Evolutionary conservation across 345 rosid genomes (phyloP).

Genomic region (Bruguiera gymnorhiza): DNA sequence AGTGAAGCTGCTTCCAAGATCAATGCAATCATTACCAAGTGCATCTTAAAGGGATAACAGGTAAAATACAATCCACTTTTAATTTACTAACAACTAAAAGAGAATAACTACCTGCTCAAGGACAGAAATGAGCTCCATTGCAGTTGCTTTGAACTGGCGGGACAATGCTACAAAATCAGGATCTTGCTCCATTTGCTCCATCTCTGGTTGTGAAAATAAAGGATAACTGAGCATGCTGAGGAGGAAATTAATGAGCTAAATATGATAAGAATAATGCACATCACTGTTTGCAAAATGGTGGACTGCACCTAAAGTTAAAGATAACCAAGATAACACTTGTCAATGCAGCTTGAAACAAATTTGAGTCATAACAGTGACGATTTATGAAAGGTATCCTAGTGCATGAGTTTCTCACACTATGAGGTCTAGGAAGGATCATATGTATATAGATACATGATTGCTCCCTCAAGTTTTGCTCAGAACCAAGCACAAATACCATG

Average conservation of each 20-base stretch:
- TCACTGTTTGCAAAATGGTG: too few species aligned
- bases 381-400: too few species aligned
- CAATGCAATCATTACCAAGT: too few species aligned
- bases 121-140: slow-evolving; percentile 92
- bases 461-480: background rate
- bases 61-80: background rate
- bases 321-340: too few species aligned
- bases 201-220: slow-evolving; percentile 45
- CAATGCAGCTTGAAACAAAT: too few species aligned
- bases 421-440: too few species aligned
- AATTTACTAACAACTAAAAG: background rate
- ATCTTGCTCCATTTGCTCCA: slow-evolving; percentile 96
- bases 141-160: slow-evolving; percentile 93
- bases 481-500: background rate
- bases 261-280: too few species aligned
- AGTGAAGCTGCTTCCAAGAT: background rate
- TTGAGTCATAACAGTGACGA: too few species aligned
- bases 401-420: too few species aligned
- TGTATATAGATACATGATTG: too few species aligned
- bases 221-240: slow-evolving; percentile 15
- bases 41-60: too few species aligned
- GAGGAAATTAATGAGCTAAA: background rate
- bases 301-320: too few species aligned
- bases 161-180: slow-evolving; percentile 74
- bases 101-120: slow-evolving; percentile 79